phyloP scores from a whole-genome alignment of 768 basidiomycete genomes.

The Strobilomyces echinocephalus region DNA sequence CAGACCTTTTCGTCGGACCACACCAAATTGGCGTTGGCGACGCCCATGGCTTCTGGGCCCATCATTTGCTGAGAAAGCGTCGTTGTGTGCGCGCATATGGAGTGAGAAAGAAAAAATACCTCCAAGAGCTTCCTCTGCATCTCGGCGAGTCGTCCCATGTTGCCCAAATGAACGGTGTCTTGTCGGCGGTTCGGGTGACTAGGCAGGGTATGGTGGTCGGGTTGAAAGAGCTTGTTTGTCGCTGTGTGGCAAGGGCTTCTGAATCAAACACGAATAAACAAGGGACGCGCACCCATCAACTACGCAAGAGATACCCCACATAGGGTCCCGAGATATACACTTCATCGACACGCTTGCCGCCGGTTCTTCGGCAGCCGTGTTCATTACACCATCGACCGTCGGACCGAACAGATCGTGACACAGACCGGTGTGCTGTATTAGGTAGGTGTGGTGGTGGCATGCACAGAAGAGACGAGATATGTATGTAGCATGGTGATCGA shows the following conservation, averaged over 20 bases:
- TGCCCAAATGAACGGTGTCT: constrained; percentile 21
- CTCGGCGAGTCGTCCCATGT: constrained; percentile 92
- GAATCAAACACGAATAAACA: constrained; percentile 26
- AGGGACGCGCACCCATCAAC: constrained; percentile 1
- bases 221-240: constrained; percentile 25
- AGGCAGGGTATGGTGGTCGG: neutral
- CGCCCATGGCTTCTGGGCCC: constrained; percentile 99
- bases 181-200: neutral
- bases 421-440: constrained; percentile 11
- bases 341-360: neutral
- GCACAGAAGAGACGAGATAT: constrained; percentile 16
- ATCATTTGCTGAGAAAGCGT: constrained; percentile 84
- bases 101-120: constrained; percentile 36
- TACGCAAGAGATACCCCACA: too few species aligned
- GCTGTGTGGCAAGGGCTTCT: constrained; percentile 24
- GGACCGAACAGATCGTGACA: constrained; percentile 15
- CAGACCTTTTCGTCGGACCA: constrained; percentile 98
- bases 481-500: constrained; percentile 16
- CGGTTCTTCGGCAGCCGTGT: constrained; percentile 1
- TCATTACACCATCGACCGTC: constrained; percentile 17
- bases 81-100: constrained; percentile 3
- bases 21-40: constrained; percentile 84
- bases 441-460: constrained; percentile 19
- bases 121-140: constrained; percentile 93
- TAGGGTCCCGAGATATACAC: constrained; percentile 11